Conservation (phyloP, 768 basidiomycete species). For the Daedalea quercina region DNA sequence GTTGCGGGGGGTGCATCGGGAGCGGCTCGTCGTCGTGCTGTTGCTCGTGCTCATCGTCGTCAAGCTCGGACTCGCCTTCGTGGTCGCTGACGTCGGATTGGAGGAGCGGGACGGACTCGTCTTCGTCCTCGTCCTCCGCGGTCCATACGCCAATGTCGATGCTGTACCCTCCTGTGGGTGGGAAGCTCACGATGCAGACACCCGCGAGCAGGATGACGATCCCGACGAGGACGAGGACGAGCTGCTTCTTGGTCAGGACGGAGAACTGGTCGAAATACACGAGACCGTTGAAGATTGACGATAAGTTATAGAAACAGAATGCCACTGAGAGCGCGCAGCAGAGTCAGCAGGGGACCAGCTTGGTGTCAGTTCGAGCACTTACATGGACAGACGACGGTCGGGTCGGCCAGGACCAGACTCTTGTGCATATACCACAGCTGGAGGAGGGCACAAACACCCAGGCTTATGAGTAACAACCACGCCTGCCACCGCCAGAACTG, state of each 20-base stretch:
- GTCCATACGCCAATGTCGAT: conserved; percentile 36
- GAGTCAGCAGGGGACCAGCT: conserved; percentile 4
- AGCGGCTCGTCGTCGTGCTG: conserved; percentile 25
- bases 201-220: conserved; percentile 75
- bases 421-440: conserved; percentile 86
- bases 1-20: conserved; percentile 14
- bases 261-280: conserved; percentile 87
- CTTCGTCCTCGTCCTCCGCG: conserved; percentile 33
- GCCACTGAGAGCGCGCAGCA: conserved; percentile 45
- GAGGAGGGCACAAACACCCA: conserved; percentile 68
- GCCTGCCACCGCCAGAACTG: conserved; percentile 83
- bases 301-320: conserved; percentile 93
- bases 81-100: neutral
- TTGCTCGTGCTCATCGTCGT: conserved; percentile 11
- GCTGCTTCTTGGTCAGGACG: conserved; percentile 59
- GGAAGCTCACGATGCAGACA: conserved; percentile 86
- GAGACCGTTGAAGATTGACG: conserved; percentile 84
- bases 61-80: neutral
- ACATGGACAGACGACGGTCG: conserved; percentile 83
- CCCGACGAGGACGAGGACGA: conserved; percentile 71
- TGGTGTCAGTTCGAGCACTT: conserved; percentile 26
- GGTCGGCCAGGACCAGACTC: conserved; percentile 72
- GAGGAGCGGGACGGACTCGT: conserved; percentile 5
- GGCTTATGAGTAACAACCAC: conserved; percentile 71
- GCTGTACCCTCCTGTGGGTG: conserved; percentile 50